A percentile compares a stretch with the other conserved stretches of the same genome.
phyloP scores from a whole-genome alignment of 2,329 filamentous ascomycete genomes.

The Phyllosticta ampelicida region DNA sequence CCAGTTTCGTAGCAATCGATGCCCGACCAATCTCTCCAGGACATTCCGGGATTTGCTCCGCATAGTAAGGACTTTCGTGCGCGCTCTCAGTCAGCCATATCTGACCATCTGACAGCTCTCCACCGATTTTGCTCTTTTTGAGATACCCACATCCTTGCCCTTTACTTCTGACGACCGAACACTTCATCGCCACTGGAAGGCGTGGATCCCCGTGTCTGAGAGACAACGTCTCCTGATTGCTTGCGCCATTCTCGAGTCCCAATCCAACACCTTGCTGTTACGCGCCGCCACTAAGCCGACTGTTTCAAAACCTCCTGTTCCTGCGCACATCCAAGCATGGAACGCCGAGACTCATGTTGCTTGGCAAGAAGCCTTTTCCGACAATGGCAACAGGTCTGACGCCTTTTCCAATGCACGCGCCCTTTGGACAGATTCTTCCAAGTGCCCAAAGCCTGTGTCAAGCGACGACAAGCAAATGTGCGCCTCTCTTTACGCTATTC shows the following conservation, averaged over 20 bases:
- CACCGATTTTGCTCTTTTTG: constrained; percentile 10
- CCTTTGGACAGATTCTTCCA: neutral
- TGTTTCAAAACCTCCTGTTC: constrained; percentile 28
- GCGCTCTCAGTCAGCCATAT: neutral
- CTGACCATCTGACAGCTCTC: neutral
- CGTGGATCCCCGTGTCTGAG: constrained; percentile 23
- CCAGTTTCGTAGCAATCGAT: constrained; percentile 31
- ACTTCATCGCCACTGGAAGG: constrained; percentile 20
- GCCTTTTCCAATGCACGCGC: neutral
- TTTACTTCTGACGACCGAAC: constrained; percentile 15
- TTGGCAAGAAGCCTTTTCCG: neutral
- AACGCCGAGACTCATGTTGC: constrained; percentile 17
- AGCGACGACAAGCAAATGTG: neutral
- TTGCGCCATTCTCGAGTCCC: constrained; percentile 33
- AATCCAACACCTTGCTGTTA: constrained; percentile 14
- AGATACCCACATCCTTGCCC: constrained; percentile 16
- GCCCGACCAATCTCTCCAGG: constrained; percentile 25
- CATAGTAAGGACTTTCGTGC: constrained; percentile 17
- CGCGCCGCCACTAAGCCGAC: constrained; percentile 3
- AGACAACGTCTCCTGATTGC: constrained; percentile 30
- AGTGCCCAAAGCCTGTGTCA: constrained; percentile 14
- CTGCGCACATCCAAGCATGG: constrained; percentile 26
- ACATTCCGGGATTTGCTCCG: constrained; percentile 29
- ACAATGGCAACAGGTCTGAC: neutral
- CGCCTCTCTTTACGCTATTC: neutral